These are phyloP conservation scores for Protomyces inouyei DNA, from an alignment of 1,139 yeast genomes.

Conservation along the genomic window DNA sequence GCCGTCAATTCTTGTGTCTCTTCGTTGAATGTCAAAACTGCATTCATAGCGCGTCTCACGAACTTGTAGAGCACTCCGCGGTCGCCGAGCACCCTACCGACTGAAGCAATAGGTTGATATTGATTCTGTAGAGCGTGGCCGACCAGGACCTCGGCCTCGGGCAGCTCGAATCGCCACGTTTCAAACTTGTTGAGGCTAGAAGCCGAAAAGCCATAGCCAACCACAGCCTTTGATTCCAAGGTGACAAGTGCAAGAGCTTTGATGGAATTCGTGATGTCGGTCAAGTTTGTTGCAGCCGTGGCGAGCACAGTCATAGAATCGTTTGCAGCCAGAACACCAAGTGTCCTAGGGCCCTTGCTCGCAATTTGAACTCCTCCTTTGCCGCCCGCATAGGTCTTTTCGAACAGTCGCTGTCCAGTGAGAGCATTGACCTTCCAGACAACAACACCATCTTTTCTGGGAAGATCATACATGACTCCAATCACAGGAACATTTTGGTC, in stretches of 20 bases:
- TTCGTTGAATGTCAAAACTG: slow-evolving; percentile 49
- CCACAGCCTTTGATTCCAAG: not conserved
- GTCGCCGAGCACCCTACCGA: slow-evolving; percentile 67
- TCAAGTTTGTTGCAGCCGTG: not conserved
- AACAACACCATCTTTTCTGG: not conserved
- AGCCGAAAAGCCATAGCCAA: slow-evolving; percentile 33
- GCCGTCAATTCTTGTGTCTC: slow-evolving; percentile 38
- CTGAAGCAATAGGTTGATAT: slow-evolving; percentile 50
- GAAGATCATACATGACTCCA: slow-evolving; percentile 21
- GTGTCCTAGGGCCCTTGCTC: not conserved
- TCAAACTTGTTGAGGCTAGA: slow-evolving; percentile 31
- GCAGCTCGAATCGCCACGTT: slow-evolving; percentile 45
- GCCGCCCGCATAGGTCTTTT: not conserved
- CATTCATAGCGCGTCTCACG: slow-evolving; percentile 63
- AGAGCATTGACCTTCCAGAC: not conserved
- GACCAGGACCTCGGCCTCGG: slow-evolving; percentile 2
- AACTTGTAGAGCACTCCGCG: slow-evolving; percentile 79
- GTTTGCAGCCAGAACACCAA: not conserved
- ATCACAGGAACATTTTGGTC: not conserved
- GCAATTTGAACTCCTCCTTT: not conserved
- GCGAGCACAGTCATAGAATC: not conserved
- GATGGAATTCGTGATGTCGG: not conserved
- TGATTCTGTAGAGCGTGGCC: not conserved
- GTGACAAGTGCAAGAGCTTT: not conserved
- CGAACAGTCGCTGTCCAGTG: not conserved